A percentile compares a stretch with the other conserved stretches of the same genome.
Conservation (phyloP, 2,329 filamentous ascomycete species). For the Graphiopsis chlorocephala region DNA sequence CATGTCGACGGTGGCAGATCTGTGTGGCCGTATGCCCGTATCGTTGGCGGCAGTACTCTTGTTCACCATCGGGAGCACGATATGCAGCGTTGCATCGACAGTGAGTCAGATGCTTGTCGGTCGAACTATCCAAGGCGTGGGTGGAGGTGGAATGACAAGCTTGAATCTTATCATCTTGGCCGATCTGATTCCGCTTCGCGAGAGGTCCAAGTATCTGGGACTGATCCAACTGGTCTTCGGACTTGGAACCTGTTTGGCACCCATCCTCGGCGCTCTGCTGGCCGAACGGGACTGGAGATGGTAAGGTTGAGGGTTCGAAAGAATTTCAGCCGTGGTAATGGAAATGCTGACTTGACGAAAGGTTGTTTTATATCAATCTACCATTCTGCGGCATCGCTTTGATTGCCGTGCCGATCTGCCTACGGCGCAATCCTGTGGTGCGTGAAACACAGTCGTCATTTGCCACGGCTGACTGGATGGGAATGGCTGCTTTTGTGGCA, state of each 20-base stretch:
- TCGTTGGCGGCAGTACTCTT: slow-evolving; percentile 44
- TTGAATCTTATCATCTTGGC: slow-evolving; percentile 44
- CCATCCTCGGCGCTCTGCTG: slow-evolving; percentile 34
- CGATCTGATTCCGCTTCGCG: slow-evolving; percentile 37
- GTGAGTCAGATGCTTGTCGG: slow-evolving; percentile 42
- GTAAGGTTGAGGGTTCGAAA: slow-evolving; percentile 14
- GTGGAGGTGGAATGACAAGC: slow-evolving; percentile 45
- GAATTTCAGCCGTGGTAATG: neutral
- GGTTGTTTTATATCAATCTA: slow-evolving; percentile 40
- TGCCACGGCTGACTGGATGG: too few relatives aligned
- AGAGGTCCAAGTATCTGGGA: slow-evolving; percentile 25
- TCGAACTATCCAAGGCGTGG: slow-evolving; percentile 46
- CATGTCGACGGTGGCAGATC: slow-evolving; percentile 43
- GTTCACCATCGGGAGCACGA: slow-evolving; percentile 47
- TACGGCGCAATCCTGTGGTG: too few relatives aligned
- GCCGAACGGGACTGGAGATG: slow-evolving; percentile 31
- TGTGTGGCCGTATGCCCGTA: slow-evolving; percentile 49
- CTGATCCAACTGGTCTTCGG: slow-evolving; percentile 30
- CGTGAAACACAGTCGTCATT: too few relatives aligned
- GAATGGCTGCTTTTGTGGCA: too few relatives aligned
- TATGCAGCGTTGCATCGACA: slow-evolving; percentile 41
- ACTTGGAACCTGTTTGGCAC: slow-evolving; percentile 35
- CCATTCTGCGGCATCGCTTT: slow-evolving; percentile 36
- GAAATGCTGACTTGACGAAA: neutral
- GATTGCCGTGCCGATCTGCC: slow-evolving; percentile 25